These are phyloP conservation scores for Penicillium turbatum DNA, from an alignment of 495 filamentous ascomycete species.

Conservation along the genomic window DNA sequence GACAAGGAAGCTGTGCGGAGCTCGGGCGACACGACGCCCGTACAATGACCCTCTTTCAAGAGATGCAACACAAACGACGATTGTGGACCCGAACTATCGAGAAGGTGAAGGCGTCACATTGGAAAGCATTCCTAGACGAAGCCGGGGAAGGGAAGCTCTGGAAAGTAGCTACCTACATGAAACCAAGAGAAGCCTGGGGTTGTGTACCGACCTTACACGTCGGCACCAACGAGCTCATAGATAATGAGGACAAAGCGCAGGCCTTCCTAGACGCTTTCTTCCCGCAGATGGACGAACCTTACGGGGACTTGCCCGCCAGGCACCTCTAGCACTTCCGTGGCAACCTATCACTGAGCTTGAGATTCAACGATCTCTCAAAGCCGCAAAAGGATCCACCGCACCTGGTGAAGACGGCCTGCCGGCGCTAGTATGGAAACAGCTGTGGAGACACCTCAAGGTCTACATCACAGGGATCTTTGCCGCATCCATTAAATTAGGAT, in stretches of 20 bases:
- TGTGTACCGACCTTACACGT: slow-evolving; percentile 15
- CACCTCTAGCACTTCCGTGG: slow-evolving; percentile 15
- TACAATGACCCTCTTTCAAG: slow-evolving; percentile 2
- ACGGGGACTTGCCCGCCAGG: neutral
- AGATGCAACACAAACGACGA: slow-evolving; percentile 15
- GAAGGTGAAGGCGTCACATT: slow-evolving; percentile 10
- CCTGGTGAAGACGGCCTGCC: slow-evolving; percentile 24
- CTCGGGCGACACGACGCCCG: slow-evolving; percentile 7
- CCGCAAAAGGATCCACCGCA: slow-evolving; percentile 20
- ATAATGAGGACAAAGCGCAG: slow-evolving; percentile 23
- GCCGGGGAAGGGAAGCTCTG: slow-evolving; percentile 17
- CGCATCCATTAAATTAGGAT: slow-evolving; percentile 15
- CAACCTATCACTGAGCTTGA: slow-evolving; percentile 23
- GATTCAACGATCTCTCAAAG: slow-evolving; percentile 18
- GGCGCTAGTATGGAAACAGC: slow-evolving; percentile 20
- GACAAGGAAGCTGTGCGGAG: slow-evolving; percentile 16
- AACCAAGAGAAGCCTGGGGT: slow-evolving; percentile 17
- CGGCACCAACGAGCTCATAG: slow-evolving; percentile 4
- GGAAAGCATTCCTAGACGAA: slow-evolving; percentile 13
- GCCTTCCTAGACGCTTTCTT: slow-evolving; percentile 28
- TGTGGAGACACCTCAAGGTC: slow-evolving; percentile 15
- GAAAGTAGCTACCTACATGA: slow-evolving; percentile 27
- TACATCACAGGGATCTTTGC: slow-evolving; percentile 19
- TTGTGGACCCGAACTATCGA: slow-evolving; percentile 9
- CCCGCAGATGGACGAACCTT: slow-evolving; percentile 17